Conservation (phyloP, 441 rosid species). For the Codiaeum variegatum region DNA sequence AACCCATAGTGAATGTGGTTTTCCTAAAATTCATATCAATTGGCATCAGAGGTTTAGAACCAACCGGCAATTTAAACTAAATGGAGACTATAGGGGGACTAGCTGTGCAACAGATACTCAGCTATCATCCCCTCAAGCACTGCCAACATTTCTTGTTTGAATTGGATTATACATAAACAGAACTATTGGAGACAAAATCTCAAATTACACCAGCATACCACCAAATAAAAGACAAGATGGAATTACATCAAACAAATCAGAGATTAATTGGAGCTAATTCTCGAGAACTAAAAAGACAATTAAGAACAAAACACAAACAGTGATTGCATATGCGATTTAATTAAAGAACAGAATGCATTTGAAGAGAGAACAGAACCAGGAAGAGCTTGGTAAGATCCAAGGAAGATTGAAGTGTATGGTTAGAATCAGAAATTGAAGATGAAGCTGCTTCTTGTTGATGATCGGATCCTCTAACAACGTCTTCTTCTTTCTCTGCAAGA, state of each 20-base stretch:
- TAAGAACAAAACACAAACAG: neutral
- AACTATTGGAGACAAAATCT: neutral
- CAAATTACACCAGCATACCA: neutral
- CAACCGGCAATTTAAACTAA: neutral
- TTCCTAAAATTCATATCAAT: too few species aligned
- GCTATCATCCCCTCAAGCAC: neutral
- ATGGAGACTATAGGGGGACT: neutral
- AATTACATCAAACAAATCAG: neutral
- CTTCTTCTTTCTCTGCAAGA: conserved; percentile 31
- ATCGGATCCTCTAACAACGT: neutral
- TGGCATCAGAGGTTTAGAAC: too few species aligned
- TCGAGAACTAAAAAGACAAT: neutral
- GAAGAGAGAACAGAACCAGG: conserved; percentile 41
- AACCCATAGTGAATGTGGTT: too few species aligned
- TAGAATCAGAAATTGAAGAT: conserved; percentile 24
- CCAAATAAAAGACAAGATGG: neutral
- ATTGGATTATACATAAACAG: neutral
- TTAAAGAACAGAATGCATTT: neutral
- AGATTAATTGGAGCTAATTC: neutral
- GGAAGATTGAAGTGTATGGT: conserved; percentile 35
- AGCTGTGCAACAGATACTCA: neutral
- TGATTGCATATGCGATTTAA: neutral
- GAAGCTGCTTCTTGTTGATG: conserved; percentile 16
- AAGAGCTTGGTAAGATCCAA: conserved; percentile 60
- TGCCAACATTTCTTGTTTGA: neutral